Evolutionary conservation across 2,329 filamentous ascomycete genomes (phyloP), one percentile per base, ranked within the genome.

Genomic region (Scleromitrula shiraiana): DNA sequence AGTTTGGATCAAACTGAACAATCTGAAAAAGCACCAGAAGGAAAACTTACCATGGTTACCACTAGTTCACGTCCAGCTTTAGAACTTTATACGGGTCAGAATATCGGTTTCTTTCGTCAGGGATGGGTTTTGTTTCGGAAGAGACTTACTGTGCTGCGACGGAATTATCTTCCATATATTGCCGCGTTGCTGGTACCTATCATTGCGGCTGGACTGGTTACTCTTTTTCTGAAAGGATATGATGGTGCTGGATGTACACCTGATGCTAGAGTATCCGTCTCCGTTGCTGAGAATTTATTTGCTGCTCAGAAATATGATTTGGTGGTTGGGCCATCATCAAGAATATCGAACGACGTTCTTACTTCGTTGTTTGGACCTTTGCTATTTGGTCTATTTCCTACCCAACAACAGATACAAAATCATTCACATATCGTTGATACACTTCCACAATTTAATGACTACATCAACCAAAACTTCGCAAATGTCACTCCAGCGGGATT

Each of bases 161-260:
- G 83, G 29, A 95, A 91, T 61, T 85, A 81, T 65, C 71, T 91
- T 38, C 85, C 88, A 0, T 89, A 89, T 49, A 61, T 82, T 7
- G 80, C 81, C 2, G 88, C 88, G 1, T 73, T 95, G 30, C 56
- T 88, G 1, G 78, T 95, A 10, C 90, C 90, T 0, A 77, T 96
- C 45, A 71, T 88, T 48, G 85, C 88, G 1, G 85, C 88, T 15
- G 88, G 83, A 0, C 68, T 95, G 14, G 86, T 89, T 0, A 86
- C 83, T 3, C 71, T 94, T 2, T 90, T 91, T 58, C 69, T 96
- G 7, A 73, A 76, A 36, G 67, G 69, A 39, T 80, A 80, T 56
- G 56, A 64, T 4, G 70, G 71, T 1, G 69, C 71, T 46, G 62
- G 68, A 2, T 86, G 82, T 59, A 68, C 71, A 14, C 74, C 77